Conservation (phyloP, 495 filamentous ascomycete genomes). For the Beverwykella pulmonaria region DNA sequence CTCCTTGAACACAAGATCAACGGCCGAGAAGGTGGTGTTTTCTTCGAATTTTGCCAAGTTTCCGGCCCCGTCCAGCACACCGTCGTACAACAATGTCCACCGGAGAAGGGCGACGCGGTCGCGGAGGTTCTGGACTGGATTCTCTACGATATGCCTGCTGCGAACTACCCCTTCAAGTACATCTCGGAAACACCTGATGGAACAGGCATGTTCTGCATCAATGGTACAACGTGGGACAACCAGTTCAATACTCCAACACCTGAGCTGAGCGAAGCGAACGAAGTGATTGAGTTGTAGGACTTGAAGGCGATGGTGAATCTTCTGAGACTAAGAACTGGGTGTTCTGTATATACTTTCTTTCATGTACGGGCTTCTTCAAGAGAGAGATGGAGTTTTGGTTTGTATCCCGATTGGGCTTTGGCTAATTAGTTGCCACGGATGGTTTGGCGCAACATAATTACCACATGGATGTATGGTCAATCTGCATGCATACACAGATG, state of each 20-base stretch:
- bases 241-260: not conserved
- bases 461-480: too few relatives aligned
- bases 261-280: not conserved
- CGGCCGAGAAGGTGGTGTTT: not conserved
- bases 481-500: too few relatives aligned
- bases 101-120: not conserved
- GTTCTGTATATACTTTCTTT: not conserved
- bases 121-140: not conserved
- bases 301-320: not conserved
- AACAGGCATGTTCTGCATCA: not conserved
- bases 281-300: not conserved
- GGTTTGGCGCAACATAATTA: too few relatives aligned
- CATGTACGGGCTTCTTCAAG: too few relatives aligned
- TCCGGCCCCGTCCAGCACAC: not conserved
- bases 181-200: not conserved
- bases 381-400: too few relatives aligned
- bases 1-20: not conserved
- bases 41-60: not conserved
- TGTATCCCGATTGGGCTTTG: too few relatives aligned
- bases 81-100: not conserved
- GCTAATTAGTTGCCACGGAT: too few relatives aligned
- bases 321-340: too few relatives aligned
- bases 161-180: not conserved
- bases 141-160: not conserved
- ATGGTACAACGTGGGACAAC: not conserved